These are phyloP conservation scores for Wallacemonas sp. DNA, from an alignment of 208 protist species.

Conservation along the genomic window DNA sequence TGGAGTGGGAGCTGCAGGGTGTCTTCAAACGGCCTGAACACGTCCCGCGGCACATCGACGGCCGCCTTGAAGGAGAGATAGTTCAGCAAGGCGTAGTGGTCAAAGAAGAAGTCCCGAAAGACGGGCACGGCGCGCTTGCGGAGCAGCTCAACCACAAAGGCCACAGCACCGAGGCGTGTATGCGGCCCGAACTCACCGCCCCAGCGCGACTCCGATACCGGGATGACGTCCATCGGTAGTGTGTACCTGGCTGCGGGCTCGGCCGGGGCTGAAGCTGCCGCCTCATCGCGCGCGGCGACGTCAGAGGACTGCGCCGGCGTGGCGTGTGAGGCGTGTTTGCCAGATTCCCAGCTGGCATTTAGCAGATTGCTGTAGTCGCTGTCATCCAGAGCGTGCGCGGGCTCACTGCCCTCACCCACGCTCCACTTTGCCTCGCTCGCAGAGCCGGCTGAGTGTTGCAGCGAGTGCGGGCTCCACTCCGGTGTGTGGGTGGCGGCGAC, in stretches of 20 bases:
- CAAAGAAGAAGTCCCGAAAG: conserved; percentile 60
- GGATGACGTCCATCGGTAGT: conserved; percentile 48
- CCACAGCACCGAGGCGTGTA: conserved; percentile 30
- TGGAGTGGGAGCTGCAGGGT: conserved; percentile 94
- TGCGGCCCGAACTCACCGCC: conserved; percentile 41
- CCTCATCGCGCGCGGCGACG: neutral
- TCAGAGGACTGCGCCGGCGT: no score
- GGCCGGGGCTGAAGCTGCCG: neutral
- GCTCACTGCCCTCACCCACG: neutral
- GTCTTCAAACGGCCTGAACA: conserved; percentile 87
- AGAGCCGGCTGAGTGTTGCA: neutral
- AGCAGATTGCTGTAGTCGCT: neutral
- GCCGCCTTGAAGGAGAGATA: conserved; percentile 53
- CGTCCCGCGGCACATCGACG: conserved; percentile 46
- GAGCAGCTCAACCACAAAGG: conserved; percentile 79
- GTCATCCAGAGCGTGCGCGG: neutral
- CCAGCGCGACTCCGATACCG: conserved; percentile 48
- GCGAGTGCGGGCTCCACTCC: neutral
- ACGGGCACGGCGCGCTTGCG: conserved; percentile 63
- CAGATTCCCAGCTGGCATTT: neutral
- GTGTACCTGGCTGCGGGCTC: no score
- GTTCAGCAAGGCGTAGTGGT: conserved; percentile 65
- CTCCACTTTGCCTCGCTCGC: neutral
- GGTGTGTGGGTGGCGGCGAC: neutral
- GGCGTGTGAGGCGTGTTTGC: neutral